Evolutionary conservation across 2,329 filamentous ascomycete genomes (phyloP), one percentile per base, ranked within the genome.

Genomic region (Polychaeton citri): DNA sequence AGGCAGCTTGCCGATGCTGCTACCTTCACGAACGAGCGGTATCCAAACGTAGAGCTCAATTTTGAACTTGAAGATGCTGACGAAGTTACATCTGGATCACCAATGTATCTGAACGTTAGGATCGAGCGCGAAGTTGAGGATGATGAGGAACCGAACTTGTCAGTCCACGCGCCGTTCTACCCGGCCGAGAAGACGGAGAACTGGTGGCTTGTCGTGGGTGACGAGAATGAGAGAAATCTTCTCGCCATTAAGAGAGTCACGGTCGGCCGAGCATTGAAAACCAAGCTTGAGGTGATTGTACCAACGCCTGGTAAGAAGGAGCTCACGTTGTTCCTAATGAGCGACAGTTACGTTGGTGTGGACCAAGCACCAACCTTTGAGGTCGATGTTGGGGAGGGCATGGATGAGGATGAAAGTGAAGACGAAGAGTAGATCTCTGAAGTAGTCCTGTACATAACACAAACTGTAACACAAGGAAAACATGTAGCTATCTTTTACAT

Each of bases 141-240:
- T 26, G 75, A 81, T 36, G 79, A 73, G 16, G 79, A 83, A 45
- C 72, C 81, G 12, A 85, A 95, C 56, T 74, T 80, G 2, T 79
- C 78, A 2, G 92, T 96, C 2, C 87, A 96, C 55, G 87, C 88
- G 35, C 90, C 90, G 0, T 98, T 96, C 69, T 98, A 90, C 57
- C 87, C 90, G 1, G 68, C 61, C 34, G 80, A 81, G 59, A 98
- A 98, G 71, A 80, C 84, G 66, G 90, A 98, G 69, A 94, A 90
- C 56, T 98, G 87, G 87, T 98, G 90, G 90, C 65, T 98, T 38
- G 84, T 98, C 15, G 84, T 98, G 21, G 88, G 87, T 19, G 87
- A 96, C 49, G 86, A 95, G 63, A 81, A 76, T 57, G 84, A 81
- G 28, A 88, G 85, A 66, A 87, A 72, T 44, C 66, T 98, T 43